Conservation (phyloP, 129 eudicot species). For the Chrysanthemum lavandulifolium region DNA sequence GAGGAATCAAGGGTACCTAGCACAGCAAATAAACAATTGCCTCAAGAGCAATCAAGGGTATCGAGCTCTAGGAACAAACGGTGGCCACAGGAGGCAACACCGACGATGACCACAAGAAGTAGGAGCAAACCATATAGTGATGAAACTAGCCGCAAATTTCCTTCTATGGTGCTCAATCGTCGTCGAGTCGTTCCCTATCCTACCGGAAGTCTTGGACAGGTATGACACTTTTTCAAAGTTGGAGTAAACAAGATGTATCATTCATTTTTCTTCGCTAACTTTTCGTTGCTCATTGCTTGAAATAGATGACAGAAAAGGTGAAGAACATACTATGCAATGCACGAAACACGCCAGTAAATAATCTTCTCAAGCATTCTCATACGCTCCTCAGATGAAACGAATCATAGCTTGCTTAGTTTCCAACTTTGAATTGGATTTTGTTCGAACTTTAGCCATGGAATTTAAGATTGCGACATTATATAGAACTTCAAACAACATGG, state of each 20-base stretch:
- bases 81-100: conserved; percentile 24
- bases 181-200: conserved; percentile 74
- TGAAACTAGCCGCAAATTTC: conserved; percentile 61
- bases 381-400: conserved; percentile 56
- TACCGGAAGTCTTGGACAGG: conserved; percentile 68
- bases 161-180: conserved; percentile 41
- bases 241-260: background rate
- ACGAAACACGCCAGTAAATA: conserved; percentile 51
- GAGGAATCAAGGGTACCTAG: conserved; percentile 18
- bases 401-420: conserved; percentile 14
- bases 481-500: background rate
- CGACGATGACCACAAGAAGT: conserved; percentile 36
- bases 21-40: conserved; percentile 22
- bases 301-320: conserved; percentile 79
- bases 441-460: conserved; percentile 12
- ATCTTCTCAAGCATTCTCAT: conserved; percentile 68
- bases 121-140: conserved; percentile 34
- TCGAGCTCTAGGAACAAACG: conserved; percentile 15
- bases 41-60: background rate
- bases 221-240: conserved; percentile 4
- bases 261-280: background rate
- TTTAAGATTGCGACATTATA: background rate
- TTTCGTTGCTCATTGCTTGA: background rate
- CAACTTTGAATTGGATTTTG: conserved; percentile 22
- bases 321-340: conserved; percentile 53